phyloP scores from a whole-genome alignment of 768 basidiomycete species.

The Punctularia strigosozonata region DNA sequence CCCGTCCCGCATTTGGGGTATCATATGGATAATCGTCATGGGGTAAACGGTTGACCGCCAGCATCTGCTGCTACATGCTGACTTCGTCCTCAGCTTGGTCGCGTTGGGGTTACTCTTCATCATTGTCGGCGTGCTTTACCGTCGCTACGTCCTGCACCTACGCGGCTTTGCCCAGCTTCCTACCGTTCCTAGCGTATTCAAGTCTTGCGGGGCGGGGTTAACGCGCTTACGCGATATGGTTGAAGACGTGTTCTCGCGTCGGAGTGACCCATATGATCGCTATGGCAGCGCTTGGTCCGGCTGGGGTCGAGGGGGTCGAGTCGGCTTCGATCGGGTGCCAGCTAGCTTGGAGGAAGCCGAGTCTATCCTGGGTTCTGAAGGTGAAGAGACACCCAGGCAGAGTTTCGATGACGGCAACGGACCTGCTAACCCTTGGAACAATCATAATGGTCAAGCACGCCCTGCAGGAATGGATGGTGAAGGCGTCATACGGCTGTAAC shows the following conservation, averaged over 20 bases:
- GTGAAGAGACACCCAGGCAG: too few species aligned
- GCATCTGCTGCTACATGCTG: not conserved
- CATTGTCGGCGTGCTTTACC: conserved; percentile 61
- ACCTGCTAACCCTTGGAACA: too few species aligned
- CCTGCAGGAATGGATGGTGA: too few species aligned
- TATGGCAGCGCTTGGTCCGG: not conserved
- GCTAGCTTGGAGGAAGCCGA: too few species aligned
- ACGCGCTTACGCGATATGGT: not conserved
- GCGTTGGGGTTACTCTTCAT: conserved; percentile 53
- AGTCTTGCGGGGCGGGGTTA: not conserved
- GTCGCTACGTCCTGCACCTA: conserved; percentile 61
- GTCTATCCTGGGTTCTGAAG: too few species aligned
- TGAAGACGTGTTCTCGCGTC: not conserved
- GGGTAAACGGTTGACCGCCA: conserved; percentile 41
- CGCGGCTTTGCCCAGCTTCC: conserved; percentile 68
- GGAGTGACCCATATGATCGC: not conserved
- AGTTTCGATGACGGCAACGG: too few species aligned
- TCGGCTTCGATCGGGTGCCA: too few species aligned
- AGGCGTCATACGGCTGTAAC: too few species aligned
- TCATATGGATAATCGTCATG: conserved; percentile 43
- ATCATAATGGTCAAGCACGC: too few species aligned
- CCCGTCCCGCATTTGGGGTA: conserved; percentile 35
- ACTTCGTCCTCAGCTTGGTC: conserved; percentile 28
- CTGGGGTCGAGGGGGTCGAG: not conserved
- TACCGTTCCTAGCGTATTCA: not conserved